Evolutionary conservation across 768 basidiomycete genomes (phyloP), one percentile per base, ranked within the genome.

Genomic region (Dacryopinax spathularia): DNA sequence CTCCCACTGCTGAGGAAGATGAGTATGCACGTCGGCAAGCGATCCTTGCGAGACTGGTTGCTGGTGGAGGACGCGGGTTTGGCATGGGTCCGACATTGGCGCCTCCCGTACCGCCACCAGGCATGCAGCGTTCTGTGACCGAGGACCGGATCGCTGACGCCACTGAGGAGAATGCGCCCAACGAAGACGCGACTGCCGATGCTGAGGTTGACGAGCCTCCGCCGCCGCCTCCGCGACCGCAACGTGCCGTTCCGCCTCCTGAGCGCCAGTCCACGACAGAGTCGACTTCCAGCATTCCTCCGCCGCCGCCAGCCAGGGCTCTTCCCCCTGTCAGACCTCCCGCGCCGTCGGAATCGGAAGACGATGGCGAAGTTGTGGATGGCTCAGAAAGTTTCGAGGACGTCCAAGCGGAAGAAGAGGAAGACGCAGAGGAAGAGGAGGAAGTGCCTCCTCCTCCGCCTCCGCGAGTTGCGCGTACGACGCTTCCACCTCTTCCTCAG

Each of bases 341-440:
- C 25, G 80, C 69, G 66, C 72, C 31, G 39, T 69, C 72, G 34
- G 73, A 74, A 33, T 81, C 82, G 2, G 83, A 84, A 20, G 86
- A 88, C 44, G 81, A 81, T 10, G 84, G 84, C 25, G 78, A 78
- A 35, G 82, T 84, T 27, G 87, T 88, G 64, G 81, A 79, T n/a
- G n/a, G n/a, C n/a, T n/a, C n/a, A n/a, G n/a, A n/a, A n/a, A n/a
- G n/a, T n/a, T n/a, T n/a, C 5, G 86, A 87, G 69, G 86, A 88
- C 68, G 87, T 85, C 65, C 86, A 88, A 69, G 75, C 83, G 15
- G 87, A 88, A 67, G 86, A 88, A 66, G 81, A 85, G 34, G 84
- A 86, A 66, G 79, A 76, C 61, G 81, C 80, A 62, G 78, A 79
- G 34, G 64, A 68, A 41, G 62, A 65, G 59, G 70, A 68, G 35